Percentiles rank a stretch among this genome's conserved stretches.
Evolutionary conservation across 768 basidiomycete genomes (phyloP).

Genomic region (Trametes punicea): DNA sequence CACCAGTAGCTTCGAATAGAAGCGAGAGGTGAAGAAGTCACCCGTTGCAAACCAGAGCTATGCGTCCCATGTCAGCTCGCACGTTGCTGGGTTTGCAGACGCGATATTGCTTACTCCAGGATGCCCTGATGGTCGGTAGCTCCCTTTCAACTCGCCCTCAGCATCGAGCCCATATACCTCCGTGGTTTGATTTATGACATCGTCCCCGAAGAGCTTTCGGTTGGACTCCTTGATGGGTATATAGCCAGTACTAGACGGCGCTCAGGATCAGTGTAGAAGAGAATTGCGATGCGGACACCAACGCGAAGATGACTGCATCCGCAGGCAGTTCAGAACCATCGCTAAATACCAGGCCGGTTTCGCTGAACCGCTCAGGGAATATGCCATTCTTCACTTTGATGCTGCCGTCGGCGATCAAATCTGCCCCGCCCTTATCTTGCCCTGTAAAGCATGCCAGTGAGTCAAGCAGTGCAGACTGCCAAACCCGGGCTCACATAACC

Average conservation of each 20-base stretch:
- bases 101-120: conserved; percentile 35
- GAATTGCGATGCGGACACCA: neutral
- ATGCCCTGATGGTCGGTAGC: conserved; percentile 41
- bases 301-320: conserved; percentile 34
- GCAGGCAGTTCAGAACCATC: conserved; percentile 28
- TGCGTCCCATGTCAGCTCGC: neutral
- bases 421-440: conserved; percentile 23
- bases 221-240: conserved; percentile 30
- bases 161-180: conserved; percentile 39
- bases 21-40: conserved; percentile 33
- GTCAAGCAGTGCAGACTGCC: no score
- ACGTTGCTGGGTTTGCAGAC: neutral
- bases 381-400: conserved; percentile 24
- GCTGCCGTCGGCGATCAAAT: conserved; percentile 21
- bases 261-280: neutral
- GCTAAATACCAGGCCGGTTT: conserved; percentile 28
- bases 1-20: conserved; percentile 38
- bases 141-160: conserved; percentile 39
- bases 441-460: conserved; percentile 8
- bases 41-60: conserved; percentile 44
- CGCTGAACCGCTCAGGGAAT: conserved; percentile 11
- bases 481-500: no score
- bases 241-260: conserved; percentile 32
- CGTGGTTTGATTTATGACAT: conserved; percentile 31
- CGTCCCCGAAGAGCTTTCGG: conserved; percentile 35